Evolutionary conservation across 495 filamentous ascomycete species (phyloP), one percentile per base, ranked within the genome.

Genomic region (Evernia prunastri): DNA sequence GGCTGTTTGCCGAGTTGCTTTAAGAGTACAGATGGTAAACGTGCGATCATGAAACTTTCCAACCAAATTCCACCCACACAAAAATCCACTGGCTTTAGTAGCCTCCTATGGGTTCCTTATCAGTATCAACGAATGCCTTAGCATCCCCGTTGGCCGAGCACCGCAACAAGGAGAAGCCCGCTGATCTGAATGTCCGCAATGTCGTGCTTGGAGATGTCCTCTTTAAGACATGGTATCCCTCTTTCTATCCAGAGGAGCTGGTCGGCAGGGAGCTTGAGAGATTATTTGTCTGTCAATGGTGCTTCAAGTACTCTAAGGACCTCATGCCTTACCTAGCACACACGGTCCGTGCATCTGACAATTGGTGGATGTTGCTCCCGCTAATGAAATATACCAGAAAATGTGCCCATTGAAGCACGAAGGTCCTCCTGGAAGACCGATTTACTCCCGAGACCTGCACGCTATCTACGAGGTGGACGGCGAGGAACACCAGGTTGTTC

Each of bases 401-500:
- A 12, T 76, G 73, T 73, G 68, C 63, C 59, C 58, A 25, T 54
- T 43, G 12, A 56, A 59, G 23, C 43, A 66, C 23, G 54, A 43
- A 27, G n/a, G 40, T 18, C 79, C 79, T 31, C 78, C 79, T 0
- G 81, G 80, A 6, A 74, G 66, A 45, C 75, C 78, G 63, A 81
- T 86, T 68, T 90, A 86, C 71, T 75, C 72, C 61, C 84, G 80
- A 69, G 83, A 79, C 64, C 82, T 75, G 59, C 87, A 79, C 70
- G 80, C 76, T 58, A 87, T 98, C n/a, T 92, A 89, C 81, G 90
- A 97, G 73, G 83, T 98, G 2, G 94, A 98, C 71, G 94, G 94
- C 37, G 89, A 89, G 69, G 82, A 89, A 64, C 81, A 97, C 61
- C 70, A 54, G 51, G 51, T 54, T 10, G 8, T 80, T 76, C 27